These are phyloP conservation scores for Chlamydomonas eustigma DNA, from an alignment of 139 green algal genomes.

Conservation along the genomic window DNA sequence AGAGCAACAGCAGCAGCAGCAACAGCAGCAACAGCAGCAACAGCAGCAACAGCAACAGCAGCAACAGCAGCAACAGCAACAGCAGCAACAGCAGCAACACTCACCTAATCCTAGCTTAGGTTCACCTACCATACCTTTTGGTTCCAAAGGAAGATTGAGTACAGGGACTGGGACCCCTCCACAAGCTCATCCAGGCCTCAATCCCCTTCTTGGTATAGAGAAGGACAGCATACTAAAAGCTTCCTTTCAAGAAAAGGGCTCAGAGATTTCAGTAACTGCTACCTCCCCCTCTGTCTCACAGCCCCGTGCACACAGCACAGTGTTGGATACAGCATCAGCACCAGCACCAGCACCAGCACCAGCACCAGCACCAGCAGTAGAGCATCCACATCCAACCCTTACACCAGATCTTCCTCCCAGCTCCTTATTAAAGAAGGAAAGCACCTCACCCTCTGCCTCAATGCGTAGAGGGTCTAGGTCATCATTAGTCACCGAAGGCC, in stretches of 20 bases:
- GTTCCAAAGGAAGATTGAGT: not conserved
- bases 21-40: constrained; percentile 3
- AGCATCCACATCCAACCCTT: no score
- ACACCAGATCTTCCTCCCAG: no score
- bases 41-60: not conserved
- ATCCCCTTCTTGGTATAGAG: not conserved
- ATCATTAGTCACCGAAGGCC: not conserved
- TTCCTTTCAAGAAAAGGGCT: not conserved
- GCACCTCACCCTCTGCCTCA: not conserved
- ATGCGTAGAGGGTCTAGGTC: not conserved
- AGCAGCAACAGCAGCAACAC: not conserved
- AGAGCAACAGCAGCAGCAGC: not conserved
- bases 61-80: not conserved
- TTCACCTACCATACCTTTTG: not conserved
- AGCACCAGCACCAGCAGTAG: no score
- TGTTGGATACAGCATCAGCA: no score
- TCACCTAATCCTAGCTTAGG: not conserved
- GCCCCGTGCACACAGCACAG: no score
- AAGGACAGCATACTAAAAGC: not conserved
- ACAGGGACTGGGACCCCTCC: not conserved
- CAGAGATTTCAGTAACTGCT: no score
- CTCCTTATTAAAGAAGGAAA: no score
- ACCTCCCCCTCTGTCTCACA: no score
- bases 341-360: no score
- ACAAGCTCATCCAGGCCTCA: not conserved